Conservation (phyloP, 257 asterid species). For the Solanum bulbocastanum region DNA sequence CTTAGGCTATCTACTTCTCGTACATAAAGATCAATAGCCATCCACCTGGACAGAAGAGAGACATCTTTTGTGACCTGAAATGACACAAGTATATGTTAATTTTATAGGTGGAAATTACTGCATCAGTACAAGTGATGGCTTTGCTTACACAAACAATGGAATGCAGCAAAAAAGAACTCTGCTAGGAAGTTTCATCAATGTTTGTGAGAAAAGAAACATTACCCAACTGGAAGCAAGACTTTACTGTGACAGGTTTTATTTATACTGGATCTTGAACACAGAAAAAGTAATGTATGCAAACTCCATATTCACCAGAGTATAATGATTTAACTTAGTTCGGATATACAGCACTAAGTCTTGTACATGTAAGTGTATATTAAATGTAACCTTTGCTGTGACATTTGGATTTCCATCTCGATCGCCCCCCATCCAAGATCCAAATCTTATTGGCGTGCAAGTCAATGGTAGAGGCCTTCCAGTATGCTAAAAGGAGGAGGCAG, state of each 20-base stretch:
- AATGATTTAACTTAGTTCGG: neutral
- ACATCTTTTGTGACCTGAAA: slow-evolving; percentile 87
- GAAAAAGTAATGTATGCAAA: neutral
- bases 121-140: neutral
- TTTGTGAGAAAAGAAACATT: neutral
- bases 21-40: slow-evolving; percentile 87
- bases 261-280: neutral
- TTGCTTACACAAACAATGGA: neutral
- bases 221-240: neutral
- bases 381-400: slow-evolving; percentile 86
- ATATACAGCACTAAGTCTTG: neutral
- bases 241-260: neutral
- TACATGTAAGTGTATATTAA: neutral
- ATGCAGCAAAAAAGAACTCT: neutral
- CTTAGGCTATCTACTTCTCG: slow-evolving; percentile 87
- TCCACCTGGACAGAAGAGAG: slow-evolving; percentile 88
- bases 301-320: neutral
- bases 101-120: neutral
- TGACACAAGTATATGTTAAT: neutral
- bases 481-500: slow-evolving; percentile 46
- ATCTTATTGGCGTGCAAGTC: slow-evolving; percentile 94
- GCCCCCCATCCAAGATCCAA: slow-evolving; percentile 99
- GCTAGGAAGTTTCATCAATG: neutral
- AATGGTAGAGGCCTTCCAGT: slow-evolving; percentile 87
- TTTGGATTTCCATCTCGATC: slow-evolving; percentile 99